Percentiles rank a stretch among this genome's conserved stretches.
Evolutionary conservation across 1,139 yeast genomes (phyloP).

Genomic region (Yamadazyma conglobata): DNA sequence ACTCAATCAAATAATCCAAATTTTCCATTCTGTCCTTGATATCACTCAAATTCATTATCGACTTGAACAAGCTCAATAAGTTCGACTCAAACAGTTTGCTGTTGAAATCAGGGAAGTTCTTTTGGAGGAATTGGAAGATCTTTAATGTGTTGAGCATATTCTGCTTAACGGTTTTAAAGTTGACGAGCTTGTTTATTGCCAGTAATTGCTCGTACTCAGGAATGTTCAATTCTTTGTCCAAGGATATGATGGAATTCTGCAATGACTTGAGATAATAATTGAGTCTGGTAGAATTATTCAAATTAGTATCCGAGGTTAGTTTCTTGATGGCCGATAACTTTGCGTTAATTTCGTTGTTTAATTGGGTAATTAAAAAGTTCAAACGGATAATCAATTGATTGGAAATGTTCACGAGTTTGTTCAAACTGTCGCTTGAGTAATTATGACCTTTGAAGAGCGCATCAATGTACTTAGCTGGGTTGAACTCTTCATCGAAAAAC

Average conservation of each 20-base stretch:
- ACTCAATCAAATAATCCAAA: slow-evolving; percentile 41
- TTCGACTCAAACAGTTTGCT: slow-evolving; percentile 12
- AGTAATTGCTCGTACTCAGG: slow-evolving; percentile 21
- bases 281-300: slow-evolving; percentile 39
- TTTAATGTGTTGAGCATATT: slow-evolving; percentile 44
- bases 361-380: slow-evolving; percentile 60
- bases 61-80: slow-evolving; percentile 16
- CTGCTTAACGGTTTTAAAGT: slow-evolving; percentile 40
- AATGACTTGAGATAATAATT: slow-evolving; percentile 63
- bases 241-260: slow-evolving; percentile 52
- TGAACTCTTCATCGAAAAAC: slow-evolving; percentile 43
- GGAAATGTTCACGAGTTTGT: slow-evolving; percentile 27
- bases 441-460: slow-evolving; percentile 30
- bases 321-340: slow-evolving; percentile 15
- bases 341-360: slow-evolving; percentile 31
- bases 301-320: slow-evolving; percentile 8
- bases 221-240: slow-evolving; percentile 45
- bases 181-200: slow-evolving; percentile 40
- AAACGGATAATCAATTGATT: slow-evolving; percentile 50
- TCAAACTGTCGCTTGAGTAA: slow-evolving; percentile 23
- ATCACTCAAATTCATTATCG: slow-evolving; percentile 8
- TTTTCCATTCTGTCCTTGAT: slow-evolving; percentile 29
- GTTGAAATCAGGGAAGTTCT: slow-evolving; percentile 10
- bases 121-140: slow-evolving; percentile 38
- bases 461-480: slow-evolving; percentile 35